Evolutionary conservation across 73 alveolate genomes (phyloP), one percentile per base, ranked within the genome.

Genomic region (Blepharisma stoltei): DNA sequence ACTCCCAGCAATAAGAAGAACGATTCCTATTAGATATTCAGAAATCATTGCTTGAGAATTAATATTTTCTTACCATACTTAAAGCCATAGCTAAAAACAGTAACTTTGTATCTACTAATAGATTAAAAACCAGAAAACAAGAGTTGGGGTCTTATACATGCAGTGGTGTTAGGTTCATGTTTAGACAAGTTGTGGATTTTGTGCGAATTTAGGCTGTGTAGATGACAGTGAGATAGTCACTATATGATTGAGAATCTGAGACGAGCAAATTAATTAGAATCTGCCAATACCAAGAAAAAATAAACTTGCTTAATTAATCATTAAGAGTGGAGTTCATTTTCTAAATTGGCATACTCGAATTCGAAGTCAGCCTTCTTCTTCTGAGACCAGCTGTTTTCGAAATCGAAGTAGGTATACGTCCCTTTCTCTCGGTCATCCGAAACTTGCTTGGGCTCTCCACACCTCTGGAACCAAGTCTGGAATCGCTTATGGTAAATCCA

Each of bases 401-500:
- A 81, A 73, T 84, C 91, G 80, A 84, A 84, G 76, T 81, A 84
- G 41, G 70, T 69, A 49, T n/a, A 81, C 1, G 52, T 67, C 55
- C 88, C 85, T 7, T 81, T 81, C 76, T 79, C 77, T 20, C 54
- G 50, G 25, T 46, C 55, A 38, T 6, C 65, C 20, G 38, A 14
- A 38, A 80, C 9, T n/a, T 11, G 73, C 20, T 68, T 80, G 8
- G 95, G 96, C 70, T 75, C 83, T 21, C 92, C 95, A 70, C 66
- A 55, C 67, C 85, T 71, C 84, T 86, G 85, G 75, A 90, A 90
- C 93, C 94, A 93, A 6, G 95, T 84, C 55, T 78, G 76, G 81
- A 83, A 93, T 70, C 77, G 81, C 79, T 84, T 81, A 81, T 93
- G 94, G 81, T 85, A 88, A 88, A 79, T 76, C 97, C 98, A 93